Evolutionary conservation across 257 asterid species (phyloP).

Genomic region (Jasminum sambac): DNA sequence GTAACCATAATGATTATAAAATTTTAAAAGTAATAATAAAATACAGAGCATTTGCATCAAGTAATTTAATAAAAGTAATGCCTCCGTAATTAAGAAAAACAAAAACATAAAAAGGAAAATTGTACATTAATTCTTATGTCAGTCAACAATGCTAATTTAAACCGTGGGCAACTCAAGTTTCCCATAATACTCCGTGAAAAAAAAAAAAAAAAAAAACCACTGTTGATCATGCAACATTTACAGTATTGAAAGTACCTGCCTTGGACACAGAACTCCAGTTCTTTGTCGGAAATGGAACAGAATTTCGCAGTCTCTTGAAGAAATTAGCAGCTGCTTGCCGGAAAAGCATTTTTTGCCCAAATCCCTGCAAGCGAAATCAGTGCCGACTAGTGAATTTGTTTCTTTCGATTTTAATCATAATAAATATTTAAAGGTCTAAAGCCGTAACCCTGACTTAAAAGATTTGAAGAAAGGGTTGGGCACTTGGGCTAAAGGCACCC

Average conservation of each 20-base stretch:
- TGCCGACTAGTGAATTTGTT: not conserved
- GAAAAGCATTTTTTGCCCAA: slow-evolving; percentile 33
- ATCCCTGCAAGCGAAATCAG: not conserved
- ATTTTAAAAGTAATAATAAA: no score
- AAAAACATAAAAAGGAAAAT: not conserved
- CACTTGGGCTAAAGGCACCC: no score
- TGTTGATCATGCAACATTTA: not conserved
- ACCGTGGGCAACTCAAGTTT: not conserved
- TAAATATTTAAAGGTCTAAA: slow-evolving; percentile 17
- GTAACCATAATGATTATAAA: not conserved
- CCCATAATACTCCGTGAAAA: not conserved
- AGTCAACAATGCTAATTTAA: not conserved
- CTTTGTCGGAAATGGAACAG: slow-evolving; percentile 29
- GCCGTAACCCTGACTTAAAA: slow-evolving; percentile 30
- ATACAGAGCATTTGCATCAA: not conserved
- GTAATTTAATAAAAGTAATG: not conserved
- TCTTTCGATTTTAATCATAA: not conserved
- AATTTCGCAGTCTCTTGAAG: slow-evolving; percentile 34
- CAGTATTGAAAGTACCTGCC: slow-evolving; percentile 41
- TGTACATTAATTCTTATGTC: not conserved
- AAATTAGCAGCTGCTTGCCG: slow-evolving; percentile 46
- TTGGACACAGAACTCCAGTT: slow-evolving; percentile 25
- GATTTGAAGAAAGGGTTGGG: not conserved
- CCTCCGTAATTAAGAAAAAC: no score
- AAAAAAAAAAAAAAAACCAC: no score